These are phyloP conservation scores for Suillus fuscotomentosus DNA, from an alignment of 768 basidiomycete genomes.

Conservation along the genomic window DNA sequence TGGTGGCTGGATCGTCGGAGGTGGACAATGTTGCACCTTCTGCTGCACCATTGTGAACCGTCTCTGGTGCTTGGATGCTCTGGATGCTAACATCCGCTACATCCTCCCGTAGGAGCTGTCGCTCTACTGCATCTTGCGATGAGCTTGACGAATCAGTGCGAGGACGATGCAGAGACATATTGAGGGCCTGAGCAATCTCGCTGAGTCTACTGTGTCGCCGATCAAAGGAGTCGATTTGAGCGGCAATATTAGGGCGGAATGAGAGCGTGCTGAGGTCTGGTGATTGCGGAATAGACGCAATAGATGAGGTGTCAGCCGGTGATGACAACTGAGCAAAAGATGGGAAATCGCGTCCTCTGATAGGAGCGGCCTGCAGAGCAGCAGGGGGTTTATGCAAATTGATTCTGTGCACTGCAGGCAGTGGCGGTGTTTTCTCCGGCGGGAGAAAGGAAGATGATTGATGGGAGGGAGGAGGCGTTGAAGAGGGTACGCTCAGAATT, in stretches of 20 bases:
- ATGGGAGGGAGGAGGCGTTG: not conserved
- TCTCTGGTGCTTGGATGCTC: constrained; percentile 12
- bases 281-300: constrained; percentile 14
- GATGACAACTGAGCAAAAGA: constrained; percentile 23
- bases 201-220: constrained; percentile 4
- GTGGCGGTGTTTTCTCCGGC: not conserved
- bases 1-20: not conserved
- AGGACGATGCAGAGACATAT: not conserved
- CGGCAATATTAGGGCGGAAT: constrained; percentile 7
- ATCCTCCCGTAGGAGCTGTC: constrained; percentile 46
- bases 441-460: not conserved
- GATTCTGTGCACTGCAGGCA: not conserved
- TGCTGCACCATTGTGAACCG: not conserved
- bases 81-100: constrained; percentile 19
- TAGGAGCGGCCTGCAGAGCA: not conserved
- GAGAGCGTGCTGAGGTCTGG: constrained; percentile 18
- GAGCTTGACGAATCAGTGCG: constrained; percentile 30
- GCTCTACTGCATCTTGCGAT: constrained; percentile 45
- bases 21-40: constrained; percentile 2
- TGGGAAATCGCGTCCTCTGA: constrained; percentile 9
- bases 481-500: not conserved
- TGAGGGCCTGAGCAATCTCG: not conserved
- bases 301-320: constrained; percentile 13
- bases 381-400: not conserved
- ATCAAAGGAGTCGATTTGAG: constrained; percentile 22